phyloP scores from a whole-genome alignment of 805 yeast species.

The Pichia manshurica region DNA sequence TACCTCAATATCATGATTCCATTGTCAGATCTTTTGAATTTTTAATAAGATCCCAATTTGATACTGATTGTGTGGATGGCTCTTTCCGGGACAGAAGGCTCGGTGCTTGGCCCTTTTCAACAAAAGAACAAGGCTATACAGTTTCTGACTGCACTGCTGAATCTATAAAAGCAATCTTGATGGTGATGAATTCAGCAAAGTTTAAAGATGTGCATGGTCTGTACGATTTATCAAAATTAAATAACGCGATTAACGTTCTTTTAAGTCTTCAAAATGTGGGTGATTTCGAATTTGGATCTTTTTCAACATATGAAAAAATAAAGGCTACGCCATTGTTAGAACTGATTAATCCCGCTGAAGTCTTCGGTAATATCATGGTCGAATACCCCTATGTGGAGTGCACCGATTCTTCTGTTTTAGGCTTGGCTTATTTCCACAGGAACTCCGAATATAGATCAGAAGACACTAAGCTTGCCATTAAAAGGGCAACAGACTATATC shows the following conservation, averaged over 20 bases:
- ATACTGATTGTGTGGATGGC: slow-evolving; percentile 68
- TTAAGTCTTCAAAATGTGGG: slow-evolving; percentile 74
- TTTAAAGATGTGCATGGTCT: slow-evolving; percentile 35
- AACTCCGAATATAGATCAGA: slow-evolving; percentile 57
- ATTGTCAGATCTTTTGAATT: slow-evolving; percentile 66
- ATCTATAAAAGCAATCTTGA: slow-evolving; percentile 84
- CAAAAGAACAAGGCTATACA: slow-evolving; percentile 92
- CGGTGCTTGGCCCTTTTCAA: slow-evolving; percentile 97
- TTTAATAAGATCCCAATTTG: slow-evolving; percentile 78
- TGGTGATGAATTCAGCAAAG: slow-evolving; percentile 68
- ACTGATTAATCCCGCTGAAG: slow-evolving; percentile 89
- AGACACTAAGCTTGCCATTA: slow-evolving; percentile 65
- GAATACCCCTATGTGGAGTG: slow-evolving; percentile 98
- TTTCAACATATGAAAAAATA: slow-evolving; percentile 84
- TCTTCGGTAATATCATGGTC: slow-evolving; percentile 96
- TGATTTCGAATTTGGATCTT: slow-evolving; percentile 79
- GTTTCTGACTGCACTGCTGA: slow-evolving; percentile 98
- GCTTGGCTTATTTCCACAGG: slow-evolving; percentile 71
- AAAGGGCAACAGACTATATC: slow-evolving; percentile 69
- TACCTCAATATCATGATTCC: slow-evolving; percentile 57
- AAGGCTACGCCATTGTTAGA: slow-evolving; percentile 78
- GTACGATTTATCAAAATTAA: slow-evolving; percentile 49
- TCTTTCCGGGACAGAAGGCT: slow-evolving; percentile 75
- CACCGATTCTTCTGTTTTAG: slow-evolving; percentile 90
- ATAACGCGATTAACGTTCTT: slow-evolving; percentile 71